A percentile compares a stretch with the other conserved stretches of the same genome.
Evolutionary conservation across 768 basidiomycete genomes (phyloP).

Genomic region (Leccinum subtestaceum): DNA sequence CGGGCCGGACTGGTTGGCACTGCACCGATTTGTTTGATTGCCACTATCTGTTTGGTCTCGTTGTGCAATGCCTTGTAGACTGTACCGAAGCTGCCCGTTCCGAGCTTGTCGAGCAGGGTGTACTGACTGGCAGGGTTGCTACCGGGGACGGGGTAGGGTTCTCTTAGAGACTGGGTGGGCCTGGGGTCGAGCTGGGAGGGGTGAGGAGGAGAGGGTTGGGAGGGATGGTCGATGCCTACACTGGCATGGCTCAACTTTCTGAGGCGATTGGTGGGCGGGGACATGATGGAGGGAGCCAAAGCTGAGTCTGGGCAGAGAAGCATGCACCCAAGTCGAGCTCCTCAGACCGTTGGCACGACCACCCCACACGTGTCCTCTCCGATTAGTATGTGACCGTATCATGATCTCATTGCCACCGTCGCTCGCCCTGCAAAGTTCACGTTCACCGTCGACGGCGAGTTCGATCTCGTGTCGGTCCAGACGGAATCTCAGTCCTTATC

Average conservation of each 20-base stretch:
- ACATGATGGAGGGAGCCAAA: slow-evolving; percentile 40
- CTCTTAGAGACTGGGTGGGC: slow-evolving; percentile 36
- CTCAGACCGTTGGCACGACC: neutral
- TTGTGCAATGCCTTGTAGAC: slow-evolving; percentile 98
- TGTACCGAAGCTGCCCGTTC: slow-evolving; percentile 93
- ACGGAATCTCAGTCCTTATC: neutral
- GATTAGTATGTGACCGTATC: neutral
- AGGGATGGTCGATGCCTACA: slow-evolving; percentile 32
- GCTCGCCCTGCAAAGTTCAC: neutral
- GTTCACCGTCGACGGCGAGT: neutral
- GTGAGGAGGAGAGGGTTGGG: slow-evolving; percentile 36
- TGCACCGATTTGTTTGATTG: slow-evolving; percentile 95
- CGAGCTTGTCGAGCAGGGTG: slow-evolving; percentile 91
- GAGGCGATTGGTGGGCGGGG: slow-evolving; percentile 36
- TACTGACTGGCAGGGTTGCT: slow-evolving; percentile 89
- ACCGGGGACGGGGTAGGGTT: slow-evolving; percentile 68
- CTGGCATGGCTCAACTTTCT: slow-evolving; percentile 40
- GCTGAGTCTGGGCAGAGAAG: slow-evolving; percentile 1
- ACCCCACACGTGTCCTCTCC: slow-evolving; percentile 23
- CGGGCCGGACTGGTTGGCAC: slow-evolving; percentile 27
- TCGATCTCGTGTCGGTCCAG: neutral
- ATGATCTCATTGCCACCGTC: neutral
- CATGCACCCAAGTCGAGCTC: neutral
- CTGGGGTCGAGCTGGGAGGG: slow-evolving; percentile 51
- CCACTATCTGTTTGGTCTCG: slow-evolving; percentile 90